Evolutionary conservation across 352 stramenopile genomes (phyloP), one percentile per base, ranked within the genome.

Genomic region (Lagenidium sp.): DNA sequence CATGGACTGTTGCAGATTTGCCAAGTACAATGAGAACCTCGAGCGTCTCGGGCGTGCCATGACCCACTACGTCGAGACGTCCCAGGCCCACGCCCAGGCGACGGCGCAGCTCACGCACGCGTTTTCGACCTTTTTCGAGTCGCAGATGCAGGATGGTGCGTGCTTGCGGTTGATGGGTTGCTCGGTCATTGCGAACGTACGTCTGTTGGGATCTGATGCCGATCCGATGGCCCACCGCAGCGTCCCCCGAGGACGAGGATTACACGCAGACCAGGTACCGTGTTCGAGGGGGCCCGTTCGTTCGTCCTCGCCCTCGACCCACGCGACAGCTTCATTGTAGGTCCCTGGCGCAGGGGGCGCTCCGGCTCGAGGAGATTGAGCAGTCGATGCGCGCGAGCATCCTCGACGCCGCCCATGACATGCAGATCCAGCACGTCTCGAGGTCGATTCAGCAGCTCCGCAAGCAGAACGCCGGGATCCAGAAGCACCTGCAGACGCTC

Each of bases 1-100:
- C n/a, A n/a, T n/a, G n/a, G n/a, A n/a, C n/a, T n/a, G n/a, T n/a
- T 7, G 25, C 29, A 66, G 57, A 4, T 66, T 66, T 37, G 56
- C 53, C 38, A 59, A 63, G 46, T 66, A 66, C 41, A 66, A 63
- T 53, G 57, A 66, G 21, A 57, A 53, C 25, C 36, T 66, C 22
- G 53, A 66, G 11, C 62, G 60, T 43, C 48, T 66, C 2, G 51
- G 44, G 12, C 46, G 42, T 6, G 53, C 57, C 15, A 59, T 66
- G 52, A 60, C 45, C 10, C 46, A 60, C 40, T 66, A 60, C 32
- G 29, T 63, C 15, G 57, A 66, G 47, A 57, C 52, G 22, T 63
- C 53, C 1, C 57, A 66, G 30, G 54, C 48, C 1, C 48, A 63
- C 12, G 47, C 47, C 6, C 50, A 60, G 19, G 57, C 57, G 6